Base-by-base conservation (phyloP, 1,139 yeast genomes). In the Wickerhamomyces sp. region DNA sequence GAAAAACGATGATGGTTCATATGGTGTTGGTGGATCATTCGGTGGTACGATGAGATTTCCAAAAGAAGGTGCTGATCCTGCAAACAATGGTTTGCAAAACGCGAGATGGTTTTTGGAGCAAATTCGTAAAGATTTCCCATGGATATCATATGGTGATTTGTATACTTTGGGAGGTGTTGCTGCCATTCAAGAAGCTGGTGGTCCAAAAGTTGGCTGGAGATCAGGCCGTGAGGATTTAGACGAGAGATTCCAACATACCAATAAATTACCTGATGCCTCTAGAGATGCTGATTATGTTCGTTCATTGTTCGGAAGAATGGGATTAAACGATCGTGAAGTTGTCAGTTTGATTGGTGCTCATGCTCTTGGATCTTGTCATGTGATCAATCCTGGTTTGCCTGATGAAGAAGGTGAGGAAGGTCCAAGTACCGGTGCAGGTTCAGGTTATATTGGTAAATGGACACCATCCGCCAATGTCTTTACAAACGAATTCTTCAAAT, bases 391-490 rank as follows among this genome's bases (percentile, higher is more conserved):
- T 14, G 24, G 36, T 14, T 28, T 45, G 15, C 51, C 51, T 28
- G 29, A 30, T 14, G 37, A 32, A 26, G 42, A 39, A 26, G 42
- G 31, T n/a, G 47, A 44, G n/a, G 40, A 38, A 18, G 49, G 52
- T 27, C 55, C 59, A 32, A 52, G 61, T 30, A 55, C 66, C 18
- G 45, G 48, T 6, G 39, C 44, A 19, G 55, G 52, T 19, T 71
- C 82, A 11, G 96, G 96, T 3, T 89, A 66, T 58, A 93, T 83
- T 43, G 96, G 96, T 33, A 95, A 95, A 33, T 89, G 97, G 97
- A 93, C 91, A 38, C 91, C 89, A 39, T 79, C 88, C 26, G 85
- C 87, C 51, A 88, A 88, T 48, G 66, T 74, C 61, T 85, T 89
- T 61, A 78, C 91, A 49, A 87, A 86, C 59, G 91, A 83, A 48